Evolutionary conservation across 2,329 filamentous ascomycete species (phyloP).

Genomic region (Lachnellula arida): DNA sequence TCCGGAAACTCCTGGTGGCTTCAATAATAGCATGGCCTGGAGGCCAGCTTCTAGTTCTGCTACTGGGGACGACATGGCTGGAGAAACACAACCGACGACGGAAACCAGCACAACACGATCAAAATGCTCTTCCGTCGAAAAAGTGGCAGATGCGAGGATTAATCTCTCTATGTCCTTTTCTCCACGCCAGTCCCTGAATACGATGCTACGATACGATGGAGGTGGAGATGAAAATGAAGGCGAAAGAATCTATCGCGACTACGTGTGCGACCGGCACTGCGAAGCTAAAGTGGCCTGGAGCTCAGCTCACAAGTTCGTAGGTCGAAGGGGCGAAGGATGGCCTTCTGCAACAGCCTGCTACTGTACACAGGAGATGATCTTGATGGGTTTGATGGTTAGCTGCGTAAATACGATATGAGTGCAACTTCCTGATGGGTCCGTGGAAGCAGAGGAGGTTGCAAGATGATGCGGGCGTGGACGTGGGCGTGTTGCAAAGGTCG

Average conservation of each 20-base stretch:
- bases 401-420: neutral
- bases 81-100: constrained; percentile 9
- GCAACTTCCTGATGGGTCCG: neutral
- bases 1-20: constrained; percentile 89
- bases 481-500: neutral
- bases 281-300: neutral
- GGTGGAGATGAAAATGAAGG: constrained; percentile 14
- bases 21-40: constrained; percentile 85
- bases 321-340: neutral
- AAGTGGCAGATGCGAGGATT: constrained; percentile 16
- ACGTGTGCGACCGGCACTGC: constrained; percentile 16
- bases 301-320: neutral
- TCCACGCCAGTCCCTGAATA: constrained; percentile 18
- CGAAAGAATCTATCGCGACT: constrained; percentile 19
- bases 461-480: neutral
- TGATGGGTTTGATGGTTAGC: neutral
- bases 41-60: constrained; percentile 86
- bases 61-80: constrained; percentile 72
- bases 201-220: constrained; percentile 29
- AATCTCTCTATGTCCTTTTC: constrained; percentile 21
- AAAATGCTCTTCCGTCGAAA: constrained; percentile 2
- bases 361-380: neutral
- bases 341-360: neutral
- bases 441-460: neutral
- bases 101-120: constrained; percentile 4